Conservation (phyloP, 495 filamentous ascomycete genomes). For the Monascus purpureus region DNA sequence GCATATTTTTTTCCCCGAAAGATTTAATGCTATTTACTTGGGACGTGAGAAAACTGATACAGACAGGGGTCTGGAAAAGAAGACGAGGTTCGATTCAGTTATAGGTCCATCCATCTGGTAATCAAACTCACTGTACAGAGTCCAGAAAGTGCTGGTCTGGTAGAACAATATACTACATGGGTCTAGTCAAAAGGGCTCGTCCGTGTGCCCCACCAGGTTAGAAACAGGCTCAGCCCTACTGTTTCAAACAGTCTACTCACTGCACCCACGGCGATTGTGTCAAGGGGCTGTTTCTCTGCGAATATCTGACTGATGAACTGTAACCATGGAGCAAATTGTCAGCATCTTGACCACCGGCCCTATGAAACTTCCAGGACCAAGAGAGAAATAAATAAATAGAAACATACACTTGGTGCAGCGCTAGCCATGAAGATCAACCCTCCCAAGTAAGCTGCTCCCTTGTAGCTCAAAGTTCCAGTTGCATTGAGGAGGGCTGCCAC, state of each 20-base stretch:
- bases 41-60: no score
- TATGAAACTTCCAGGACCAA: no score
- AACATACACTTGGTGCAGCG: constrained; percentile 70
- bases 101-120: no score
- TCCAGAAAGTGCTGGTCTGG: no score
- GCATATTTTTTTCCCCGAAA: no score
- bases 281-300: constrained; percentile 79
- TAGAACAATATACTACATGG: not conserved
- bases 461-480: constrained; percentile 86
- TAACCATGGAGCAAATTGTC: not conserved
- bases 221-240: constrained; percentile 76
- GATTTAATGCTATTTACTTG: no score
- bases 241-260: constrained; percentile 82
- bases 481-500: constrained; percentile 92
- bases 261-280: constrained; percentile 75
- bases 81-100: no score
- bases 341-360: not conserved
- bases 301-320: constrained; percentile 78
- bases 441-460: constrained; percentile 91
- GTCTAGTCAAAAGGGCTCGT: constrained; percentile 66
- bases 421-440: constrained; percentile 83
- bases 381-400: not conserved
- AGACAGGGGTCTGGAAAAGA: no score
- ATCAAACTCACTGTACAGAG: no score
- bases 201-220: constrained; percentile 95